Evolutionary conservation across 106 monocot genomes (phyloP), one percentile per base, ranked within the genome.

Genomic region (Allium sativum): DNA sequence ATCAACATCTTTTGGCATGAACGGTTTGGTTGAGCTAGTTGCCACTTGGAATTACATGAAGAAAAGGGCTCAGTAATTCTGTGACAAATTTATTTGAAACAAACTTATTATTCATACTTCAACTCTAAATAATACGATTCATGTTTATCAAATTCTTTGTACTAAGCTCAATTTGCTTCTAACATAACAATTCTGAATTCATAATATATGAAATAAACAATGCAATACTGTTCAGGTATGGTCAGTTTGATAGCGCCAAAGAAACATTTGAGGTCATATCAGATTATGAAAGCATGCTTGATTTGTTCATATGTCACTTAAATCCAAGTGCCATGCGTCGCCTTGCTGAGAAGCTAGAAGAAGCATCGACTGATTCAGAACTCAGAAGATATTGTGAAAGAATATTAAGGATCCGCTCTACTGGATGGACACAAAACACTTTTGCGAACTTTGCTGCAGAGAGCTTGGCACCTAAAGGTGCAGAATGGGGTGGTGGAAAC

Each of bases 401-500:
- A 74, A 98, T 98, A 43, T 74, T 98, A 44, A 74, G 96, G 66
- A 66, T 85, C 41, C 81, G 96, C 22, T 98, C 96, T 12, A 84
- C 82, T 53, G 91, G 87, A 56, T 98, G 96, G 96, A 84, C 87
- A 46, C 96, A 98, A 50, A 91, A 91, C 62, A 87, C 88, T 40
- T 98, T 98, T 77, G 82, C 91, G 42, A 98, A 98, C 68, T 98
- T 98, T 66, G 91, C 91, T 48, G 96, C 96, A 20, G 96, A 98
- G 64, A 98, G 96, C 64, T 87, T 98, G 96, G 90, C 85, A 0
- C 96, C 96, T 68, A 98, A 98, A 72, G 91, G 96, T 6, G 74
- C 88, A 56, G 96, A 98, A 75, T 98, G 96, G 96, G 96, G 89
- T 45, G 96, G 96, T 55, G 96, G 96, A 48, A 98, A 98, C 75